Evolutionary conservation across 2,329 filamentous ascomycete species (phyloP), one percentile per base, ranked within the genome.

Genomic region (Capronia epimyces): DNA sequence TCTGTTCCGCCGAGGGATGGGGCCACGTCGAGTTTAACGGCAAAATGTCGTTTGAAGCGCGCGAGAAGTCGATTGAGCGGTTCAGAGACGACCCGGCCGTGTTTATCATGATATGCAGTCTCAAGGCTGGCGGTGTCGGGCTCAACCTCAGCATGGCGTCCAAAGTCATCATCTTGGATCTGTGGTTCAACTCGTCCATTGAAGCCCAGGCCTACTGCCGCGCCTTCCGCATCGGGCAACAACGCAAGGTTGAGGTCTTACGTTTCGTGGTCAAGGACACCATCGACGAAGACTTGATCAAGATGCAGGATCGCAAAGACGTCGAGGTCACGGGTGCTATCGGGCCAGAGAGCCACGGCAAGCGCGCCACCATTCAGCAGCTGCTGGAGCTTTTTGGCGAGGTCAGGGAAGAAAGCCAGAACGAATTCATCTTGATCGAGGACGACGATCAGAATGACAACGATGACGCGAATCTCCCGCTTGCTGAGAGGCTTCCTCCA

Each of bases 141-240:
- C 70, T 84, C 18, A 83, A 84, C 58, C 66, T 84, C 9, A 81
- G 79, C 0, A 75, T 75, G 64, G 81, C 82, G 1, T 80, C 78
- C 42, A 72, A 78, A 2, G 75, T 80, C 18, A 79, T 82, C 16
- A 66, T 77, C 0, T 45, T 78, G 0, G 79, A 83, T 25, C 66
- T 71, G 0, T 82, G 78, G 78, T 88, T 80, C 80, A 87, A 87
- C 50, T 65, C 66, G 1, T 70, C 75, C 0, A 65, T 73, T 0
- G 82, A 88, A 58, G 69, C 80, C n/a, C 85, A 88, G 60, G 82
- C 79, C 0, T 75, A 75, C 32, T 69, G 69, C 60, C 36, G 65
- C 60, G 52, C 43, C 1, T 60, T 58, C 24, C 49, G 51, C 24
- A 80, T 83, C 2, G 84, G 84, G 0, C 86, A 91, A 56, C 55